Conservation (phyloP, 129 eudicot species). For the Scalesia atractyloides region DNA sequence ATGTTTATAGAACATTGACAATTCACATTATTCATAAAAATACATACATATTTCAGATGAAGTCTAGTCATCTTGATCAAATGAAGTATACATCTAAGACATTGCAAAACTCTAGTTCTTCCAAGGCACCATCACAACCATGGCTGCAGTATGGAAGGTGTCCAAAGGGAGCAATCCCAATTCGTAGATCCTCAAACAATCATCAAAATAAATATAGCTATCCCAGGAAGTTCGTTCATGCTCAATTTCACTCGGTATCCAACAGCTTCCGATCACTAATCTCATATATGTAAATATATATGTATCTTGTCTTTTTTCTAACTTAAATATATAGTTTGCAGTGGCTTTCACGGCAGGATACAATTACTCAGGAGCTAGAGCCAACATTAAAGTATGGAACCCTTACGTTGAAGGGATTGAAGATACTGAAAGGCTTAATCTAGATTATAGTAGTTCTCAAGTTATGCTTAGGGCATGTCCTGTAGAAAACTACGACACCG, state of each 20-base stretch:
- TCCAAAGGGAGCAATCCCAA: conserved; percentile 39
- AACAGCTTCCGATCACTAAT: background rate
- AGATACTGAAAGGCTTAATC: conserved; percentile 2
- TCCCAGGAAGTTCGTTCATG: background rate
- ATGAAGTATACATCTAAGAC: background rate
- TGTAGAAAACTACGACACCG: background rate
- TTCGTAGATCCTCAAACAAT: conserved; percentile 25
- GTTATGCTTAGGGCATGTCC: conserved; percentile 57
- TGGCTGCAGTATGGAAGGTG: conserved; percentile 38
- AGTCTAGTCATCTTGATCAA: conserved; percentile 23
- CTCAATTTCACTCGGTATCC: conserved; percentile 26
- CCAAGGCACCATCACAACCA: conserved; percentile 25
- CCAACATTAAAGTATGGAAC: conserved; percentile 54
- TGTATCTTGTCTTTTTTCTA: background rate
- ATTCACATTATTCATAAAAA: background rate
- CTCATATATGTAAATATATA: background rate
- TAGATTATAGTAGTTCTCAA: conserved; percentile 46
- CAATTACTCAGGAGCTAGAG: conserved; percentile 57
- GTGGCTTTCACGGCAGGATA: conserved; percentile 40
- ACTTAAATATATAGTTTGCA: conserved; percentile 33
- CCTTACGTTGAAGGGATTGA: conserved; percentile 44
- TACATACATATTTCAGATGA: conserved; percentile 20
- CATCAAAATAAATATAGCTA: background rate
- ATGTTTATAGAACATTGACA: background rate
- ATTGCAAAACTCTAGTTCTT: background rate